Evolutionary conservation across 2,329 filamentous ascomycete species (phyloP).

Genomic region (Aureobasidium mangrovei): DNA sequence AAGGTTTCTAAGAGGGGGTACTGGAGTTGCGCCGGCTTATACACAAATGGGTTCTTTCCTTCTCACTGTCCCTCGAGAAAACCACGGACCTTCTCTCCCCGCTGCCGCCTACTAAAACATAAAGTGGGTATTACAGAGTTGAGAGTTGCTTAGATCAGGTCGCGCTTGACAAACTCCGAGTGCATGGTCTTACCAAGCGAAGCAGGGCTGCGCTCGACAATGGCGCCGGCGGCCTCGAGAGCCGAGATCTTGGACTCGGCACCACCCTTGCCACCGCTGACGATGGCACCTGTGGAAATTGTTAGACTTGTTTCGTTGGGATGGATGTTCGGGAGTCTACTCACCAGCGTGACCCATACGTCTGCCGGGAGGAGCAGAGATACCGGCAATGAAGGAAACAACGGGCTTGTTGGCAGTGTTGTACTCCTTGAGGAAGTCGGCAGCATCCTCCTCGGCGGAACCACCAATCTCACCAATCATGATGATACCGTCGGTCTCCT

Average conservation of each 20-base stretch:
- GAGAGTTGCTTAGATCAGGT: slow-evolving; percentile 63
- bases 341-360: slow-evolving; percentile 94
- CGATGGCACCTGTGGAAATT: slow-evolving; percentile 61
- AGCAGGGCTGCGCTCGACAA: slow-evolving; percentile 92
- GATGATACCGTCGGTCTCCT: slow-evolving; percentile 97
- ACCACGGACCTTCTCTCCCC: neutral
- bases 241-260: slow-evolving; percentile 97
- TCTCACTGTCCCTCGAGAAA: neutral
- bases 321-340: slow-evolving; percentile 18
- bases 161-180: slow-evolving; percentile 90
- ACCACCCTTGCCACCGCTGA: slow-evolving; percentile 93
- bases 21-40: slow-evolving; percentile 9
- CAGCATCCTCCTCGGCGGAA: slow-evolving; percentile 93
- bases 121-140: slow-evolving; percentile 12
- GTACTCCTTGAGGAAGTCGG: slow-evolving; percentile 86
- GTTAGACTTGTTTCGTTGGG: slow-evolving; percentile 2
- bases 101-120: neutral
- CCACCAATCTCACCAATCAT: slow-evolving; percentile 99
- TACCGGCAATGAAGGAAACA: slow-evolving; percentile 96
- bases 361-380: slow-evolving; percentile 89
- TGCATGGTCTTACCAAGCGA: slow-evolving; percentile 87
- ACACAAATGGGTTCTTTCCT: slow-evolving; percentile 8
- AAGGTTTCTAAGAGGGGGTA: slow-evolving; percentile 1
- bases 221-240: slow-evolving; percentile 83
- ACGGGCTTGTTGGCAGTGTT: slow-evolving; percentile 94